These are phyloP conservation scores for Cryptococcus amylolentus DNA, from an alignment of 1,284 basidiomycete species.

Conservation along the genomic window DNA sequence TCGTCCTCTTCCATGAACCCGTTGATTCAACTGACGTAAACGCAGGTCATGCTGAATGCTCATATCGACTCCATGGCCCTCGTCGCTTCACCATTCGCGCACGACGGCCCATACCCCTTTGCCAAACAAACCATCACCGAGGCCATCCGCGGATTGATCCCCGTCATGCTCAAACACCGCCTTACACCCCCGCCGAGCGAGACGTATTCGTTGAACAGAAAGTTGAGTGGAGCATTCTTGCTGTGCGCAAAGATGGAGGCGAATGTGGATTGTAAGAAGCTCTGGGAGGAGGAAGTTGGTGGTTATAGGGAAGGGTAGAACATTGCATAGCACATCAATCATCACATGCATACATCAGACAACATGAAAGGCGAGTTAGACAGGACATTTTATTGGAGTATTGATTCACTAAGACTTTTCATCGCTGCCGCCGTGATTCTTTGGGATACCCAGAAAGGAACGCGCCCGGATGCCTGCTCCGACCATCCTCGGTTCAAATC, in stretches of 20 bases:
- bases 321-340: no score
- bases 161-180: conserved; percentile 83
- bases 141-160: conserved; percentile 63
- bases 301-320: conserved; percentile 23
- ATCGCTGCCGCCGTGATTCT: no score
- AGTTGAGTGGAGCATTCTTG: conserved; percentile 89
- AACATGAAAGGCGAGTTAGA: no score
- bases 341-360: no score
- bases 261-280: conserved; percentile 64
- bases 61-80: conserved; percentile 81
- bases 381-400: no score
- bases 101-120: conserved; percentile 42
- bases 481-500: no score
- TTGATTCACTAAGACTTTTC: no score
- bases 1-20: conserved; percentile 18
- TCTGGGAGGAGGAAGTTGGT: conserved; percentile 66
- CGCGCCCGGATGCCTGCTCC: no score
- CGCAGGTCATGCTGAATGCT: conserved; percentile 78
- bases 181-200: conserved; percentile 89
- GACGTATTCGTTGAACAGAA: conserved; percentile 92
- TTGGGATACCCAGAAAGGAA: no score
- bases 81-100: conserved; percentile 42
- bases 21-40: background rate
- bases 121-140: conserved; percentile 49
- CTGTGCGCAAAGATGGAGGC: conserved; percentile 80